Evolutionary conservation across 2,329 filamentous ascomycete species (phyloP).

Genomic region (Phyllosticta citriasiana): DNA sequence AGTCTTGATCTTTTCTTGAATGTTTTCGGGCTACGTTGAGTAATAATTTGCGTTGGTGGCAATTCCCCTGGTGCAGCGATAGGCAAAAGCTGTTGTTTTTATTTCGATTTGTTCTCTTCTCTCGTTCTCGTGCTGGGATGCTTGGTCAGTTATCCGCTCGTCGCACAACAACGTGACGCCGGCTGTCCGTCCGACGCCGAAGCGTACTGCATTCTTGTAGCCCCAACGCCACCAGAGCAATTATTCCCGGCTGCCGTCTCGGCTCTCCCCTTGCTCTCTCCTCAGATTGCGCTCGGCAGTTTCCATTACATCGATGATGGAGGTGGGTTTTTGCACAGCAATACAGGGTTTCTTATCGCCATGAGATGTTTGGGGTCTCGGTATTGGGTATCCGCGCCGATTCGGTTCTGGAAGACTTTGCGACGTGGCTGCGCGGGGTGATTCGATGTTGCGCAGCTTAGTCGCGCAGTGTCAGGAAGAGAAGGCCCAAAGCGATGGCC

Average conservation of each 20-base stretch:
- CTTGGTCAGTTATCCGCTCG: neutral
- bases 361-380: no score
- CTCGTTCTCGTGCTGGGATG: neutral
- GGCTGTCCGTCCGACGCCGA: neutral
- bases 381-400: no score
- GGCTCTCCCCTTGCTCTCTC: no score
- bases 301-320: no score
- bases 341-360: no score
- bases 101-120: neutral
- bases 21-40: no score
- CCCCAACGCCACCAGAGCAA: neutral
- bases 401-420: neutral
- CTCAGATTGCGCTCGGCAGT: no score
- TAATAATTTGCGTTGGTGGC: no score
- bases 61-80: no score
- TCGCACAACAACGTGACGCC: neutral
- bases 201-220: neutral
- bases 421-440: neutral
- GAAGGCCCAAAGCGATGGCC: conserved; percentile 6
- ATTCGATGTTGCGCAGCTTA: neutral
- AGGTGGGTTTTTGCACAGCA: no score
- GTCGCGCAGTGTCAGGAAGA: conserved; percentile 9
- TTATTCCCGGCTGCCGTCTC: no score
- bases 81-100: neutral
- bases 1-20: neutral